A percentile compares a stretch with the other conserved stretches of the same genome.
Evolutionary conservation across 805 yeast species (phyloP).

Genomic region (Zygoascus biomembranicola): DNA sequence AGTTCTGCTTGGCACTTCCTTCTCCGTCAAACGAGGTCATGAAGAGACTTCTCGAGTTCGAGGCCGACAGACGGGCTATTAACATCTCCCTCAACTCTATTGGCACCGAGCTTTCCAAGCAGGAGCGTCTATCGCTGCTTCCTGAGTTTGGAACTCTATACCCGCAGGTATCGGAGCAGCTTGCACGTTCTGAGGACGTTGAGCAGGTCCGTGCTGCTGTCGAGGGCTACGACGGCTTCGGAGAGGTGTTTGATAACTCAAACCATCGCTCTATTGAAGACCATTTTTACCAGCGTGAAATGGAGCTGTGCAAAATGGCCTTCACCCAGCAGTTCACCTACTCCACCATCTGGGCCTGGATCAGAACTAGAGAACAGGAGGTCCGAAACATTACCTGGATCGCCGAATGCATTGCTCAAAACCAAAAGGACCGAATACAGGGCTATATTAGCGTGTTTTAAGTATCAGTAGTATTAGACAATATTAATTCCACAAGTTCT

Average conservation of each 20-base stretch:
- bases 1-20: constrained; percentile 57
- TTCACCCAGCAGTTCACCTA: constrained; percentile 94
- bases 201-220: constrained; percentile 58
- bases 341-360: constrained; percentile 92
- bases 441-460: constrained; percentile 84
- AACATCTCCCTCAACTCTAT: constrained; percentile 88
- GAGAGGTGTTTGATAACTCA: constrained; percentile 39
- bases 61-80: constrained; percentile 91
- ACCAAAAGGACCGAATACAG: constrained; percentile 88
- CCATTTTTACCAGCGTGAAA: constrained; percentile 85
- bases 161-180: constrained; percentile 64
- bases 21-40: constrained; percentile 77
- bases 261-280: constrained; percentile 70
- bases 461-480: background rate
- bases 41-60: constrained; percentile 71
- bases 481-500: too few relatives aligned
- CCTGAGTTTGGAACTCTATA: constrained; percentile 79
- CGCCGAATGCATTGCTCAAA: constrained; percentile 98
- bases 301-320: constrained; percentile 85
- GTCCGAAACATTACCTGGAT: constrained; percentile 98
- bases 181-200: constrained; percentile 73
- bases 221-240: constrained; percentile 23
- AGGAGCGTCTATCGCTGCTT: constrained; percentile 60
- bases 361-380: constrained; percentile 93
- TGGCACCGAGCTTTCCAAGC: constrained; percentile 68